Evolutionary conservation across 2,329 filamentous ascomycete genomes (phyloP).

Genomic region (Phaeosphaeria sp.): DNA sequence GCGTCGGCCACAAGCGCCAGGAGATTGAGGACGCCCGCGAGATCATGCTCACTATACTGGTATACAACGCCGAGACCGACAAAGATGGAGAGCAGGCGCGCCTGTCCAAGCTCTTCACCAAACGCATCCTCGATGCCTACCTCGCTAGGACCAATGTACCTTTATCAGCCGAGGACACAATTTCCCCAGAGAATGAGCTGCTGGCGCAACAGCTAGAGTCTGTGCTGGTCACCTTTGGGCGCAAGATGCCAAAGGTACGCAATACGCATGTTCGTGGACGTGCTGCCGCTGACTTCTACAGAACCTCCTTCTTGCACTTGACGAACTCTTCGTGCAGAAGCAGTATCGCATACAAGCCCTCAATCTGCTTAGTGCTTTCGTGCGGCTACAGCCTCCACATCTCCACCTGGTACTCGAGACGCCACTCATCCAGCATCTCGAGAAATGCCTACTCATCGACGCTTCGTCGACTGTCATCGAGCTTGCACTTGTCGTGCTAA

Average conservation of each 20-base stretch:
- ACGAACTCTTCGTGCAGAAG: slow-evolving; percentile 70
- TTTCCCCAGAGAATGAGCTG: slow-evolving; percentile 53
- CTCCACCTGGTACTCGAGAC: slow-evolving; percentile 76
- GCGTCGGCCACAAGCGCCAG: slow-evolving; percentile 66
- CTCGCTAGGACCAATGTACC: slow-evolving; percentile 50
- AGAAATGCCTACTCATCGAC: slow-evolving; percentile 77
- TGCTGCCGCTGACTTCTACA: slow-evolving; percentile 39
- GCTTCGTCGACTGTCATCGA: slow-evolving; percentile 80
- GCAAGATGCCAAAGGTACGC: slow-evolving; percentile 68
- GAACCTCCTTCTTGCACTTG: slow-evolving; percentile 70
- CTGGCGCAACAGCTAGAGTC: slow-evolving; percentile 59
- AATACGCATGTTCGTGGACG: neutral
- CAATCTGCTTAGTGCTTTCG: slow-evolving; percentile 73
- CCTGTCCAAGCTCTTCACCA: slow-evolving; percentile 60
- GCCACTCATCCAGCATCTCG: slow-evolving; percentile 71
- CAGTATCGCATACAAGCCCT: slow-evolving; percentile 69
- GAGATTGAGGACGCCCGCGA: slow-evolving; percentile 69
- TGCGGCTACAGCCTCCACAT: slow-evolving; percentile 79
- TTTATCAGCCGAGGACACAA: slow-evolving; percentile 43
- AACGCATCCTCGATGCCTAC: slow-evolving; percentile 57
- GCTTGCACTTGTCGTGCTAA: slow-evolving; percentile 73
- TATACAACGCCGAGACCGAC: slow-evolving; percentile 66
- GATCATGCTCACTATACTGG: slow-evolving; percentile 69
- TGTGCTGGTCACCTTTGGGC: slow-evolving; percentile 65
- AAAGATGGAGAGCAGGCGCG: slow-evolving; percentile 54